A percentile compares a stretch with the other conserved stretches of the same genome.
These are phyloP conservation scores for Ailanthus altissimus DNA, from an alignment of 345 rosid genomes.

Conservation along the genomic window DNA sequence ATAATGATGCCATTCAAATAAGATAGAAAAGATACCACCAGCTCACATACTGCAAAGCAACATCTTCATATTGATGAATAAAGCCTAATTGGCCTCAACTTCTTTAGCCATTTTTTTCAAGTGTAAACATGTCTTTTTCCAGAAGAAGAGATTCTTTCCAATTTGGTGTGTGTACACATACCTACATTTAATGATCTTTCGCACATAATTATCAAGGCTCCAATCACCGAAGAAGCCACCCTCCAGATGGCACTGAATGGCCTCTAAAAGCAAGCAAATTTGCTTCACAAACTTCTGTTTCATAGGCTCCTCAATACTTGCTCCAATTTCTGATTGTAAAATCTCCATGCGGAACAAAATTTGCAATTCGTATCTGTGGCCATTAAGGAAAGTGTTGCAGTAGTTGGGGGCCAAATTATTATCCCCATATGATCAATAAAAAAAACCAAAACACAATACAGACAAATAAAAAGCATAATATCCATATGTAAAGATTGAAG, in stretches of 20 bases:
- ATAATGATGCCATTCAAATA: background rate
- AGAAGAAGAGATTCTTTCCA: background rate
- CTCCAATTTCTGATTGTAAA: conserved; percentile 65
- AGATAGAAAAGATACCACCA: background rate
- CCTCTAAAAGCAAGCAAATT: conserved; percentile 72
- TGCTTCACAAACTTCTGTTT: conserved; percentile 79
- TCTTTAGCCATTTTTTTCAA: background rate
- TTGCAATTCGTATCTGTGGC: conserved; percentile 74
- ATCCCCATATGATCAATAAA: conserved; percentile 16
- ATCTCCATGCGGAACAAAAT: conserved; percentile 94
- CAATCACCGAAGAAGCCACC: conserved; percentile 94
- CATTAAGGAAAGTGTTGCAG: conserved; percentile 52
- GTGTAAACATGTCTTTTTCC: conserved; percentile 2
- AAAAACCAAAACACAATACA: conserved; percentile 4
- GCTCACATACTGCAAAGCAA: background rate
- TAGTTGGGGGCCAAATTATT: conserved; percentile 7
- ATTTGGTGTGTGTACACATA: conserved; percentile 25
- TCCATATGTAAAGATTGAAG: conserved; percentile 1
- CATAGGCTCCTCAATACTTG: conserved; percentile 42
- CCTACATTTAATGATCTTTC: conserved; percentile 69
- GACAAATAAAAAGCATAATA: conserved; percentile 1
- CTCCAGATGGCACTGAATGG: conserved; percentile 73
- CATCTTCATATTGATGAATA: background rate
- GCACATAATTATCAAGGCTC: conserved; percentile 85
- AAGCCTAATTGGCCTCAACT: background rate